These are phyloP conservation scores for Backusella westeae DNA, from an alignment of 192 early-diverging fungal species.

Conservation along the genomic window DNA sequence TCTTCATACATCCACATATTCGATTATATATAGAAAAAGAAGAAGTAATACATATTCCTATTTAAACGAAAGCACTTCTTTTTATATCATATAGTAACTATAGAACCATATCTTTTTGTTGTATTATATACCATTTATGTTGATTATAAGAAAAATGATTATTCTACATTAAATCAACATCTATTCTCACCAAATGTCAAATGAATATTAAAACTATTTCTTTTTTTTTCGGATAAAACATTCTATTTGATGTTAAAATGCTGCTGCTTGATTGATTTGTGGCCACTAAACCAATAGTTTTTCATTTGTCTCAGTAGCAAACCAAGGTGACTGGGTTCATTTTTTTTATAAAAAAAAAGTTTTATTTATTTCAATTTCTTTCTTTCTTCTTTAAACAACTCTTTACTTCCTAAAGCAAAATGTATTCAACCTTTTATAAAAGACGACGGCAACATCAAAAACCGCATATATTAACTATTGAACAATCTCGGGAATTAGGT, in stretches of 20 bases:
- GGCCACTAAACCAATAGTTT: background rate
- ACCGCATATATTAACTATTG: constrained; percentile 12
- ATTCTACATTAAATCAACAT: background rate
- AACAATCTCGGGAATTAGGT: constrained; percentile 12
- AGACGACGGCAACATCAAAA: constrained; percentile 3
- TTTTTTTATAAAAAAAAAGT: background rate
- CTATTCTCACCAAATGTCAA: background rate
- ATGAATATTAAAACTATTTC: background rate
- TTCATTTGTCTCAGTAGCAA: constrained; percentile 6
- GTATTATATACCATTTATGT: background rate
- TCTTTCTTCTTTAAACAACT: background rate
- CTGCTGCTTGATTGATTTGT: background rate
- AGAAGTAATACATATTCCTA: background rate
- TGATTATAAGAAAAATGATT: background rate
- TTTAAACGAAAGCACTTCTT: background rate
- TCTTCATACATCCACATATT: background rate
- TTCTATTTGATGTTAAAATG: background rate
- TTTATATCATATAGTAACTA: background rate
- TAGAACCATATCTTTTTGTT: background rate
- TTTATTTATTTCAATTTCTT: background rate
- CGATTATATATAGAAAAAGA: background rate
- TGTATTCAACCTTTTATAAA: constrained; percentile 11
- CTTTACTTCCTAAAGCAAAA: background rate
- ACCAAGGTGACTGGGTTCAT: background rate
- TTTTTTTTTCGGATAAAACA: background rate